These are phyloP conservation scores for Volvox carteri DNA, from an alignment of 163 green algal species.

Conservation along the genomic window DNA sequence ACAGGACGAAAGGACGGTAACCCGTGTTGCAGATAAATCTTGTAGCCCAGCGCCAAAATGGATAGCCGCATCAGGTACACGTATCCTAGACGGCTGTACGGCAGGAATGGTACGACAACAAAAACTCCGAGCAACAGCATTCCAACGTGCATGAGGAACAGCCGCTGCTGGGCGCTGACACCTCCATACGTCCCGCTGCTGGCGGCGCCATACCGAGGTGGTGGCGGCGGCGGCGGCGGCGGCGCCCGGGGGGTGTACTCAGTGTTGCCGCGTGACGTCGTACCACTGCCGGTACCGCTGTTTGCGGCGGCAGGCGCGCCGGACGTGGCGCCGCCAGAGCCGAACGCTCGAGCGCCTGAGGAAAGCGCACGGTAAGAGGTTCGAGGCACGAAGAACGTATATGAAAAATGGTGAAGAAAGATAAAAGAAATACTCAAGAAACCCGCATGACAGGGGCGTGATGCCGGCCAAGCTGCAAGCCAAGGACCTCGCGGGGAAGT, in stretches of 20 bases:
- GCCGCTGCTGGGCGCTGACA: not conserved
- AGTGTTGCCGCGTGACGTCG: not conserved
- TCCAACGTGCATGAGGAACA: slow-evolving; percentile 30
- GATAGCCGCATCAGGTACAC: slow-evolving; percentile 19
- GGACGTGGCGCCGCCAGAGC: not conserved
- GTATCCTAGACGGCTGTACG: slow-evolving; percentile 13
- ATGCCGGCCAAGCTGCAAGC: not conserved
- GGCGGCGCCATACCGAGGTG: slow-evolving; percentile 22
- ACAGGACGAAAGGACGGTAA: slow-evolving; percentile 25
- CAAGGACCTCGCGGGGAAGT: not conserved
- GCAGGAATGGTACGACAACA: slow-evolving; percentile 12
- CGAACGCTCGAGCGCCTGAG: not conserved
- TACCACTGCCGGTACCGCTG: not conserved
- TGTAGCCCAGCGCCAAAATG: slow-evolving; percentile 15
- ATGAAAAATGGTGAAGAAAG: not conserved
- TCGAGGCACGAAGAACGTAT: not conserved
- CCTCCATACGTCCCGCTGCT: slow-evolving; percentile 38
- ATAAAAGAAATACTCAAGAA: too few species aligned
- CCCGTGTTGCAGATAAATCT: slow-evolving; percentile 44
- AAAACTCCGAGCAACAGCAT: slow-evolving; percentile 25
- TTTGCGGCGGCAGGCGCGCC: not conserved
- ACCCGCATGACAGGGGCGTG: too few species aligned
- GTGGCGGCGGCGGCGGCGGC: slow-evolving; percentile 14
- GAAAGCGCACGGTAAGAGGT: not conserved
- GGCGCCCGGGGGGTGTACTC: not conserved